Conservation (phyloP, 2,329 filamentous ascomycete genomes). For the Pestalotiopsis sp. region DNA sequence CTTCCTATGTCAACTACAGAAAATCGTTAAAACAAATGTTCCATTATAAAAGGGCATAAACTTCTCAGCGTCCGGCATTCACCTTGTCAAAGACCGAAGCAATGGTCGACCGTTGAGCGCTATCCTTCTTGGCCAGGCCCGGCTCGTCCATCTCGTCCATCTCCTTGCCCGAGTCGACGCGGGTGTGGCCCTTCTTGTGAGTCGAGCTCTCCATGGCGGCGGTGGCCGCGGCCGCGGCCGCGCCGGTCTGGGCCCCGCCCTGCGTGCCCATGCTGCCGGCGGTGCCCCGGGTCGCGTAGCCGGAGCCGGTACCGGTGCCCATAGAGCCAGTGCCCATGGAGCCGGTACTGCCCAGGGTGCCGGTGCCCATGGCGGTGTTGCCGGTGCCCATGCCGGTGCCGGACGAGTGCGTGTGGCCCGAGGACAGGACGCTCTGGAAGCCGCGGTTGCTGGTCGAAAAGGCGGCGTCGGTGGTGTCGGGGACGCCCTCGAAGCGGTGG, state of each 20-base stretch:
- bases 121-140: not conserved
- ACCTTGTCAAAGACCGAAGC: not conserved
- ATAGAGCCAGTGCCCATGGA: not conserved
- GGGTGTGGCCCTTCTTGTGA: not conserved
- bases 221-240: not conserved
- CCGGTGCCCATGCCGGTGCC: not conserved
- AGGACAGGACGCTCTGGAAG: not conserved
- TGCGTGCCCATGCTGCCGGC: not conserved
- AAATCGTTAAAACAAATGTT: too few relatives aligned
- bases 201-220: not conserved
- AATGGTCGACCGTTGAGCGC: not conserved
- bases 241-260: not conserved
- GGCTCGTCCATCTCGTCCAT: not conserved
- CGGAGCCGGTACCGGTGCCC: not conserved
- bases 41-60: not conserved
- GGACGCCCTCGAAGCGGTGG: constrained; percentile 65
- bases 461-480: constrained; percentile 27
- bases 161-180: constrained; percentile 12
- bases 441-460: not conserved
- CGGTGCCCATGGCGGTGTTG: not conserved
- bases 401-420: not conserved
- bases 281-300: not conserved
- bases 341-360: constrained; percentile 6
- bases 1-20: too few relatives aligned
- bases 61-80: not conserved